Base-by-base conservation (phyloP, 1,284 basidiomycete species). In the Naganishia sp. region DNA sequence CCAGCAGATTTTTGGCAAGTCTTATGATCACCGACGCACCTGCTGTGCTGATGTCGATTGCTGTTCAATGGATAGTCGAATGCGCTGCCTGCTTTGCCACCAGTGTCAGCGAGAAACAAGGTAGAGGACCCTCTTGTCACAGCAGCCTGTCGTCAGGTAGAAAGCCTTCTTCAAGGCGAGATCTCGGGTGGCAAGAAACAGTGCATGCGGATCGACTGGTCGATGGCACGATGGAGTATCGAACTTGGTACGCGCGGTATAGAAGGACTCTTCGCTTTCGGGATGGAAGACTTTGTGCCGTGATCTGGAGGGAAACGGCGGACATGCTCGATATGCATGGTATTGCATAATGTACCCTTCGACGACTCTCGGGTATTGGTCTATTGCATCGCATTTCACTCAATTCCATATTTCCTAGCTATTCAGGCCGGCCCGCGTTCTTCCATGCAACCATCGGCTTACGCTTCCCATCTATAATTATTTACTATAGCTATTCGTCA, bases 1-100 rank as follows among this genome's bases (percentile, higher is more conserved):
- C 57, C n/a, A 61, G 57, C 48, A 61, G 28, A 39, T 61, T 50
- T 42, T 28, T 61, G 57, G 57, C 50, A 21, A 61, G 57, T 6
- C 4, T 21, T 49, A 18, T 6, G 6, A 49, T 21, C 33, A 36
- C 6, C 9, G 6, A 6, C 31, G 52, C 28, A 36, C 21, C 15
- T 10, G 6, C 33, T 42, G 33, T 15, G 16, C 53, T 55, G 33
- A 55, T 18, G 15, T 31, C 11, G 3, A 6, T 23, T 13, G 10
- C 36, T 39, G 42, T 16, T 21, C 11, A 18, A 11, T 28, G 18
- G 23, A 13, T 21, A 61, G 57, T 49, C 57, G 18, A 33, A 43
- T 39, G 57, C 39, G 6, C 48, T 61, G 3, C 57, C 57, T 6
- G n/a, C 10, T 21, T 21, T 61, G n/a, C 57, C 57, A 42, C 6